Evolutionary conservation across 805 yeast species (phyloP).

Genomic region (Lipomyces sp.): DNA sequence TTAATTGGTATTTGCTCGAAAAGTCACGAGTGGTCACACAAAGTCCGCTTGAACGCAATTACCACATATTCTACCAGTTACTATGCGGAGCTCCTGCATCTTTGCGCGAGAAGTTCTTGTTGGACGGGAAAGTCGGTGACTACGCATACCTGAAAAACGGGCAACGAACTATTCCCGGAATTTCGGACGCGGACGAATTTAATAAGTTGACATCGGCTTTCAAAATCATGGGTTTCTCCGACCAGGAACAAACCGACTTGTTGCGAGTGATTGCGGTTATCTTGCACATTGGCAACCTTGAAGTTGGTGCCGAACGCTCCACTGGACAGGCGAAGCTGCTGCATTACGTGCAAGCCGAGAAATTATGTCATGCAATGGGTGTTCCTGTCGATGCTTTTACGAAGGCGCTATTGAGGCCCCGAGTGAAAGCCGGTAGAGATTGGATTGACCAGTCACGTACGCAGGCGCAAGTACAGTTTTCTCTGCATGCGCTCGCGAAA

Average conservation of each 20-base stretch:
- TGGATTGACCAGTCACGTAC: constrained; percentile 77
- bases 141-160: constrained; percentile 66
- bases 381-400: constrained; percentile 59
- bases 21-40: constrained; percentile 89
- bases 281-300: constrained; percentile 83
- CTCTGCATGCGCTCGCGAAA: constrained; percentile 87
- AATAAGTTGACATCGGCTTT: constrained; percentile 67
- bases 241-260: constrained; percentile 59
- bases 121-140: constrained; percentile 51
- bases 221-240: constrained; percentile 69
- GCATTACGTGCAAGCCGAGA: constrained; percentile 56
- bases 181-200: constrained; percentile 77
- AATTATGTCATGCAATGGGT: constrained; percentile 67
- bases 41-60: constrained; percentile 78
- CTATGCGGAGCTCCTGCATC: constrained; percentile 65
- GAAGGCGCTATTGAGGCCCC: constrained; percentile 71
- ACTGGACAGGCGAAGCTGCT: constrained; percentile 71
- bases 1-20: constrained; percentile 92
- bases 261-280: constrained; percentile 74
- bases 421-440: constrained; percentile 90
- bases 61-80: constrained; percentile 90
- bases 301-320: constrained; percentile 61
- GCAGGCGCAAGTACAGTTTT: constrained; percentile 75
- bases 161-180: constrained; percentile 64
- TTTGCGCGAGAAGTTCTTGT: constrained; percentile 42